Evolutionary conservation across 805 yeast genomes (phyloP), one percentile per base, ranked within the genome.

Genomic region (Candida verbasci): DNA sequence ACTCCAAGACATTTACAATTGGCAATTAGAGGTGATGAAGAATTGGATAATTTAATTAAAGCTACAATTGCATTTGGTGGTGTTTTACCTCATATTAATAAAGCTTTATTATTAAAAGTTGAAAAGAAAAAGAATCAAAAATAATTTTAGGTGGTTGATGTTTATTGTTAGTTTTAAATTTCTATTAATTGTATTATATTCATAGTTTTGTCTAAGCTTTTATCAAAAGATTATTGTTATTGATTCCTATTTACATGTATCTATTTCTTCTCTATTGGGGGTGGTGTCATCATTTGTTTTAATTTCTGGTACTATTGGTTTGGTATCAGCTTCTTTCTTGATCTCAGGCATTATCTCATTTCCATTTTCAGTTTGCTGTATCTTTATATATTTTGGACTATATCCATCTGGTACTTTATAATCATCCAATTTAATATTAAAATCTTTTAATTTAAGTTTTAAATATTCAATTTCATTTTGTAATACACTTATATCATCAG

Each of bases 21-120:
- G 56, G 97, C 97, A 44, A 89, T 89, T 57, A 86, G 97, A 72
- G 96, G 96, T 60, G 97, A 91, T 65, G 97, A 91, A 65, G 97
- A 91, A 68, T 80, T 91, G 64, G 96, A 89, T 71, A 82, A 87
- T 47, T 76, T 91, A 58, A 84, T 91, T 58, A 82, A 86, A 67
- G 95, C 96, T 41, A 91, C 97, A 41, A 91, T 91, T 60, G 96
- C 97, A 27, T 87, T 82, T 52, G 97, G 97, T 74, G 97, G 97
- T 81, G 97, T 91, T 38, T 72, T 91, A 62, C 97, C 97, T 38
- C 95, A 87, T 60, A 86, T 86, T 57, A 86, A 86, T 68, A 81
- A 82, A 62, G 87, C 86, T 39, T 70, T 84, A 53, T 68, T 84
- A 49, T 76, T 85, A 56, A 82, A 85, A 68, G 86, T 80, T 36